phyloP scores from a whole-genome alignment of 2,329 filamentous ascomycete genomes.

The Botrytis paeoniae region DNA sequence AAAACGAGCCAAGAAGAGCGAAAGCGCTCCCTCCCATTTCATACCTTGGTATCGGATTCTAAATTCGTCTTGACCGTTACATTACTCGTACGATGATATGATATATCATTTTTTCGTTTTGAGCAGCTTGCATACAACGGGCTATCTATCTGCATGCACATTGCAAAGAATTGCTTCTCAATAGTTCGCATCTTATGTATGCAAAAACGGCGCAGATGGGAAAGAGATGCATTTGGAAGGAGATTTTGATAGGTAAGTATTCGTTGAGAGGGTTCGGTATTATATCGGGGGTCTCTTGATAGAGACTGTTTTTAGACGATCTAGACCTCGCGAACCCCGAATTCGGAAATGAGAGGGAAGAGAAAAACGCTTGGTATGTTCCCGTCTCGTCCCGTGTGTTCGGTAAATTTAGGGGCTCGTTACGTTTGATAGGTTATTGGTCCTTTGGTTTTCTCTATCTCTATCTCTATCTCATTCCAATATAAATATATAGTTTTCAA shows the following conservation, averaged over 20 bases:
- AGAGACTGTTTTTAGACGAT: neutral
- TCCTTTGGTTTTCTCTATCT: neutral
- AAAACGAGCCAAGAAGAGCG: neutral
- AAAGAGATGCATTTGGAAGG: neutral
- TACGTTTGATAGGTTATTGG: neutral
- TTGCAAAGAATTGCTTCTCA: neutral
- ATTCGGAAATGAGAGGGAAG: neutral
- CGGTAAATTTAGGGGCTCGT: slow-evolving; percentile 12
- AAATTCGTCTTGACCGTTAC: neutral
- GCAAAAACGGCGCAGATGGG: neutral
- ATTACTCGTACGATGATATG: neutral
- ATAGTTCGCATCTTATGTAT: neutral
- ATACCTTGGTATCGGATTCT: slow-evolving; percentile 13
- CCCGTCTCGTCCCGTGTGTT: neutral
- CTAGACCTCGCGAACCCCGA: neutral
- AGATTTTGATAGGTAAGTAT: neutral
- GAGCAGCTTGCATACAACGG: neutral
- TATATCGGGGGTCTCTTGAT: neutral
- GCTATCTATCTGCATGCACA: neutral
- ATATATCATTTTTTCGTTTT: neutral
- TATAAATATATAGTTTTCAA: neutral
- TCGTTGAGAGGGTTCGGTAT: neutral
- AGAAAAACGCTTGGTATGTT: neutral
- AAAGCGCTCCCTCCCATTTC: slow-evolving; percentile 1
- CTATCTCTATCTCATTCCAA: neutral